Evolutionary conservation across 2,329 filamentous ascomycete species (phyloP), one percentile per base, ranked within the genome.

Genomic region (Didymella exigua): DNA sequence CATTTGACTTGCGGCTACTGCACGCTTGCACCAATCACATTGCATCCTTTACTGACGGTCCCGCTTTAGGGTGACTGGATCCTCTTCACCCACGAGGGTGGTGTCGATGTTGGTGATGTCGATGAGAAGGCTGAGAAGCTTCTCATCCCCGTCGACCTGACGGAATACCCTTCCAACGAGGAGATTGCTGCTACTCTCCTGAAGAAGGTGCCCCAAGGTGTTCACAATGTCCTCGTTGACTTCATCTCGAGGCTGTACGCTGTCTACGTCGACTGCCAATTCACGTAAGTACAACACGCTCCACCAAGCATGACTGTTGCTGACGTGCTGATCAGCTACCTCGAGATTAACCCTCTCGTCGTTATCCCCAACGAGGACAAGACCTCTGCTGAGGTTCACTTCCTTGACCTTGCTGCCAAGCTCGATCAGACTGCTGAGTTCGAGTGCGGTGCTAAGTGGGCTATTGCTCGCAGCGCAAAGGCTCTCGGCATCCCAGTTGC

Each of bases 261-360:
- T 70, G 95, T 99, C 81, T 99, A 98, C 75, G 95, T 98, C 64
- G 95, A 99, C 84, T 96, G 91, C 87, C 95, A 99, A 81, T 99
- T 99, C 86, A 98, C 95, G 76, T 78, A 63, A 65, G 76, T 67
- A 40, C 16, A 27, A 16, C 21, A 24, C 18, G 7, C 16, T n/a
- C 30, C 19, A 41, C 13, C 21, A 52, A 21, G 8, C 24, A 47
- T 18, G 10, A 38, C 38, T 31, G 42, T 53, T 30, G 33, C 68
- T 72, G 38, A 70, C 33, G 24, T 31, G 14, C 26, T 16, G 36
- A 24, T 18, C 29, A 78, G 76, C 74, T 99, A 99, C 84, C 91
- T 99, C 70, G 95, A 99, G 82, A 99, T 99, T 85, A 99, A 99
- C 87, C 95, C 95, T 68, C 84, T 99, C 63, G 95, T 99, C 60